Percentiles rank a stretch among this genome's conserved stretches.
These are phyloP conservation scores for Candida koratica DNA, from an alignment of 805 yeast genomes.

Conservation along the genomic window DNA sequence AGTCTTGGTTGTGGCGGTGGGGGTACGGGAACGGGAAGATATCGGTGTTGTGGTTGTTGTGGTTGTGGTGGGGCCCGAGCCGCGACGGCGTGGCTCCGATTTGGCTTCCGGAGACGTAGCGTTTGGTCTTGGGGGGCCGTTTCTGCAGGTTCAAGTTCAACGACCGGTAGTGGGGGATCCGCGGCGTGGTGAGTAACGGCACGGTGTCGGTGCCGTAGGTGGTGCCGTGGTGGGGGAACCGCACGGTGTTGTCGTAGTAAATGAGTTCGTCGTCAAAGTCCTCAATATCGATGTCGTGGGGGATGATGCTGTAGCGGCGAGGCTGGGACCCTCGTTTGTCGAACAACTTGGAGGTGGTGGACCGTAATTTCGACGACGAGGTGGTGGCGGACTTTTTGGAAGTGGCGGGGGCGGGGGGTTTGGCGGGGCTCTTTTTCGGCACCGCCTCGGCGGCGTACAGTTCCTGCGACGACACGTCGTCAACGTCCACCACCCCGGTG, in stretches of 20 bases:
- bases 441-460: constrained; percentile 12
- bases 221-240: constrained; percentile 33
- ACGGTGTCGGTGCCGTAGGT: constrained; percentile 27
- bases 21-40: constrained; percentile 33
- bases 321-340: constrained; percentile 71
- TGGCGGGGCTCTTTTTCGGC: constrained; percentile 10
- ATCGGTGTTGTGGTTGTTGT: constrained; percentile 17
- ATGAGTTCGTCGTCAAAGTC: constrained; percentile 52
- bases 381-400: constrained; percentile 26
- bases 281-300: constrained; percentile 56
- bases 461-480: constrained; percentile 16
- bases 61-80: constrained; percentile 7
- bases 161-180: constrained; percentile 40
- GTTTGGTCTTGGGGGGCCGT: constrained; percentile 24
- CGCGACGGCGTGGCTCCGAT: constrained; percentile 12
- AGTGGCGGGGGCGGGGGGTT: background rate
- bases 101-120: constrained; percentile 37
- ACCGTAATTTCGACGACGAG: constrained; percentile 46
- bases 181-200: constrained; percentile 25
- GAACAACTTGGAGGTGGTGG: constrained; percentile 70
- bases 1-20: constrained; percentile 20
- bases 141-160: constrained; percentile 32
- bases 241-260: constrained; percentile 39
- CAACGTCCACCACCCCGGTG: constrained; percentile 24
- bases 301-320: constrained; percentile 67